Evolutionary conservation across 805 yeast genomes (phyloP).

Genomic region (Wickerhamomyces chambardii): DNA sequence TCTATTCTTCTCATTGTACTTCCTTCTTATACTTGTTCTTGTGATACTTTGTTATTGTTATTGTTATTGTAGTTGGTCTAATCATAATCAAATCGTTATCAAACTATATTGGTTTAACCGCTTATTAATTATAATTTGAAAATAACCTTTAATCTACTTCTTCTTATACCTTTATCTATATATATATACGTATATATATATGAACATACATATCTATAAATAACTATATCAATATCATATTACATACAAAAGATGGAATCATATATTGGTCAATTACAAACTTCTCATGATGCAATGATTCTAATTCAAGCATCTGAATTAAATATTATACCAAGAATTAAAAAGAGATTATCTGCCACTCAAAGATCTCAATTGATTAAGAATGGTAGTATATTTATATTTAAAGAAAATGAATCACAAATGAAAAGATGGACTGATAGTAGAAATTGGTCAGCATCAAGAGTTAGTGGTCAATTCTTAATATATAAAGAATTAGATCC

Average conservation of each 20-base stretch:
- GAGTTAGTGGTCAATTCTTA: conserved; percentile 56
- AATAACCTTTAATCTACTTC: no score
- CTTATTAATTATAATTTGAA: no score
- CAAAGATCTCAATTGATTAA: conserved; percentile 35
- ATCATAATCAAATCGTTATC: no score
- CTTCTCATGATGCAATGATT: conserved; percentile 54
- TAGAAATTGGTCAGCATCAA: conserved; percentile 61
- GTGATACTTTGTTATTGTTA: no score
- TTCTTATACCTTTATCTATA: no score
- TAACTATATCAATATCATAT: neutral
- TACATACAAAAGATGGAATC: conserved; percentile 35
- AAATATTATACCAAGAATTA: conserved; percentile 47
- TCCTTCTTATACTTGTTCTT: no score
- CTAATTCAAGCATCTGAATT: conserved; percentile 57
- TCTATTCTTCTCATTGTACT: no score
- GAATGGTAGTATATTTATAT: conserved; percentile 56
- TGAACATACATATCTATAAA: conserved; percentile 1
- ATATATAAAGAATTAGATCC: conserved; percentile 54
- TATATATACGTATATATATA: no score
- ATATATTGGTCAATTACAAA: conserved; percentile 48
- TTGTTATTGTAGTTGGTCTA: no score
- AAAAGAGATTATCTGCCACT: conserved; percentile 44
- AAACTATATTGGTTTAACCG: no score
- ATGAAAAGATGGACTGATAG: conserved; percentile 81
- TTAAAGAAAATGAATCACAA: conserved; percentile 66